Evolutionary conservation across 352 stramenopile genomes (phyloP), one percentile per base, ranked within the genome.

Genomic region (Pythium guiyangense): DNA sequence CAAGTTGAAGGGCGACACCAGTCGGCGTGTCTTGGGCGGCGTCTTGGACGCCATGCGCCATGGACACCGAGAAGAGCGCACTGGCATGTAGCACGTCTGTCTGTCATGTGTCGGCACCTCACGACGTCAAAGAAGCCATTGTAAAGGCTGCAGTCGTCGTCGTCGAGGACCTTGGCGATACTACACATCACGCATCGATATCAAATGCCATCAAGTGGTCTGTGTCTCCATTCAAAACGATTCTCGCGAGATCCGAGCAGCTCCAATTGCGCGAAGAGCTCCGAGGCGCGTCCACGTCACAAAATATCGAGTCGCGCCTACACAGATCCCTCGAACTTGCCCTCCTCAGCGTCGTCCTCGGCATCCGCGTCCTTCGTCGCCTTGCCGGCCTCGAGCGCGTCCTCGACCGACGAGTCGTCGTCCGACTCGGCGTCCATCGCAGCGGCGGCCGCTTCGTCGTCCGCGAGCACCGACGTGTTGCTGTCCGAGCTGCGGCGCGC

Each of bases 241-340:
- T 20, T 3, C 29, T 27, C 27, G 46, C 60, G n/a, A n/a, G 4
- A 34, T 34, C 29, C 29, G 29, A 34, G 29, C 29, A 34, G 29
- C 29, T 34, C 29, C 29, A 34, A 0, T 4, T 34, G 29, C 4
- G n/a, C n/a, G n/a, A n/a, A n/a, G n/a, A n/a, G n/a, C n/a, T n/a
- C n/a, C 31, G 31, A 37, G 31, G 31, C 31, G 9, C 31, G n/a
- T n/a, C n/a, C n/a, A n/a, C n/a, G n/a, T n/a, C n/a, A n/a, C n/a
- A n/a, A n/a, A n/a, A n/a, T n/a, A n/a, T n/a, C 31, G 31, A 37
- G 31, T 37, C 31, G 4, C 9, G 15, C n/a, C 39, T 14, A 43
- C 14, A 77, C 73, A 12, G 73, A 73, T 48, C 73, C 73, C 27
- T 79, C 69, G 29, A 84, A 84, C 60, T 74, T 80, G 66, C 73